A percentile compares a stretch with the other conserved stretches of the same genome.
Evolutionary conservation across 2,329 filamentous ascomycete species (phyloP).

Genomic region (Corynespora cassiicola): DNA sequence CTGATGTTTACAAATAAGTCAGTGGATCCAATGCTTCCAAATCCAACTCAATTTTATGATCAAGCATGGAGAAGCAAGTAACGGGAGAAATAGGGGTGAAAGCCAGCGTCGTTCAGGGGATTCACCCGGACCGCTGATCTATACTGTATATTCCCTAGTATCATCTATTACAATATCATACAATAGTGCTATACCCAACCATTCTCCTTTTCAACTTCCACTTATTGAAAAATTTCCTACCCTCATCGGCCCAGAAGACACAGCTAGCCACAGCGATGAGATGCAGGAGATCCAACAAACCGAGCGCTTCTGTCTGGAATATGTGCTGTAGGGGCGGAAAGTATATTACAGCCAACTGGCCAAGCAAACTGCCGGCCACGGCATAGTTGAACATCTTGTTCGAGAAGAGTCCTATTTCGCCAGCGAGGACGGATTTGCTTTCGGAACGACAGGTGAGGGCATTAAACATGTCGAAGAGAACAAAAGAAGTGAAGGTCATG

Average conservation of each 20-base stretch:
- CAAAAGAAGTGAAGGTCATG: slow-evolving; percentile 99
- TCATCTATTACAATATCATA: slow-evolving; percentile 30
- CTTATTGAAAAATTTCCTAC: slow-evolving; percentile 71
- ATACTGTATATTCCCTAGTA: neutral
- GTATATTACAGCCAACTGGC: slow-evolving; percentile 92
- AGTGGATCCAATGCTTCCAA: no score
- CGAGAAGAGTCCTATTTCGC: slow-evolving; percentile 80
- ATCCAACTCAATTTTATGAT: no score
- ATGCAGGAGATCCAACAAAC: slow-evolving; percentile 74
- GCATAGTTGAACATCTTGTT: slow-evolving; percentile 98
- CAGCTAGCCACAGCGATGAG: slow-evolving; percentile 80
- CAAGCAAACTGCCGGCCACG: slow-evolving; percentile 81
- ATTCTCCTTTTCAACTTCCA: slow-evolving; percentile 43
- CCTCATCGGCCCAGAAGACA: slow-evolving; percentile 95
- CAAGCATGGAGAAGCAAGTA: no score
- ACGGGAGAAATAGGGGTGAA: no score
- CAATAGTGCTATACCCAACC: slow-evolving; percentile 47
- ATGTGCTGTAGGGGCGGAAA: slow-evolving; percentile 91
- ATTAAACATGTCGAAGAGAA: slow-evolving; percentile 99
- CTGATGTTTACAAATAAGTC: no score
- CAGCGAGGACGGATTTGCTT: slow-evolving; percentile 84
- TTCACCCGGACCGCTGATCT: neutral
- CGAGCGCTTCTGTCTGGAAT: slow-evolving; percentile 92
- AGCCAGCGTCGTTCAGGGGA: no score
- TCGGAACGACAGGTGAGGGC: slow-evolving; percentile 92